Conservation (phyloP, 176 grass and related monocot genomes). For the Ananas comosus region DNA sequence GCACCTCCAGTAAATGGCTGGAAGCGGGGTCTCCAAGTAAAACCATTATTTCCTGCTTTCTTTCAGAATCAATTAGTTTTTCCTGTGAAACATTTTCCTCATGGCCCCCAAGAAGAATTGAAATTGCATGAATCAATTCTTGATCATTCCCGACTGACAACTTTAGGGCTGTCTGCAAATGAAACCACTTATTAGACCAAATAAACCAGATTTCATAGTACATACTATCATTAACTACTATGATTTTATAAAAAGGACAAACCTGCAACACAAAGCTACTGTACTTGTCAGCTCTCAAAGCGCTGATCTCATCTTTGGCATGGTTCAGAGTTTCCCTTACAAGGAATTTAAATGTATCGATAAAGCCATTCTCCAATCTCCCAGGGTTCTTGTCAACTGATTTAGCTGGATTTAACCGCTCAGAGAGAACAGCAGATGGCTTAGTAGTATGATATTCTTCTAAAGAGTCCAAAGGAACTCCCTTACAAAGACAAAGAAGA, state of each 20-base stretch:
- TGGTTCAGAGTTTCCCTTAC: constrained; percentile 54
- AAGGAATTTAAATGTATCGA: constrained; percentile 53
- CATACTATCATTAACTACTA: not conserved
- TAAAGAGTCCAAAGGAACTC: constrained; percentile 47
- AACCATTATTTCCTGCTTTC: constrained; percentile 56
- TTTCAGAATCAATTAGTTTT: constrained; percentile 25
- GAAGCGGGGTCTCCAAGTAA: constrained; percentile 85
- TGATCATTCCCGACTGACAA: constrained; percentile 50
- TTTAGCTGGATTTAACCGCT: constrained; percentile 46
- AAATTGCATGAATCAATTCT: constrained; percentile 53
- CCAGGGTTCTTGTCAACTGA: constrained; percentile 19
- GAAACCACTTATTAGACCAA: constrained; percentile 6
- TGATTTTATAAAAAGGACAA: constrained; percentile 14
- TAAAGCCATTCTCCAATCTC: constrained; percentile 45
- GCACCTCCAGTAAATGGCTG: constrained; percentile 89
- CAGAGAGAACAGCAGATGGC: constrained; percentile 53
- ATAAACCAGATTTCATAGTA: not conserved
- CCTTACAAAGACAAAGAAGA: constrained; percentile 87
- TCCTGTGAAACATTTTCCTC: constrained; percentile 21
- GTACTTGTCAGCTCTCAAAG: constrained; percentile 55
- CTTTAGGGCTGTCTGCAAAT: constrained; percentile 59
- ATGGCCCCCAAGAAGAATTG: constrained; percentile 51
- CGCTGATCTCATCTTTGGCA: constrained; percentile 44
- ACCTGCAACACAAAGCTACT: constrained; percentile 94
- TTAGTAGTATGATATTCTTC: constrained; percentile 76